Base-by-base conservation (phyloP, 1,284 basidiomycete species). In the Malassezia cuniculi region DNA sequence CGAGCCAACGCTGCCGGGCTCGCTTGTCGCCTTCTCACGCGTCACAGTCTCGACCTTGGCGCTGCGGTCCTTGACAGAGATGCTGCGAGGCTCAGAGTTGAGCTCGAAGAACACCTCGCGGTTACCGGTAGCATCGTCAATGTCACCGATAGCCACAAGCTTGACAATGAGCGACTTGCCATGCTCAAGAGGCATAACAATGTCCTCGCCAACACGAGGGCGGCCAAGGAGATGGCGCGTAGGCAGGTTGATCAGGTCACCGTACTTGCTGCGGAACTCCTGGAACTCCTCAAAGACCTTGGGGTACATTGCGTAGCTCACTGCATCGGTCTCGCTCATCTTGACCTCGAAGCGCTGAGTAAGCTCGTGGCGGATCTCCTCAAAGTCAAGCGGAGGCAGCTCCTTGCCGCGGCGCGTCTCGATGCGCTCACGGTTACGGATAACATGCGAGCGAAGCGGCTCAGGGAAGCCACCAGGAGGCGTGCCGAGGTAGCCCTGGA, bases 261-360 rank as follows among this genome's bases (percentile, higher is more conserved):
- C 90, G 67, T 82, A 95, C 73, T 84, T 87, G 72, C 85, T 82
- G 47, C 93, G 74, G 73, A 94, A 94, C 52, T 76, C 76, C 69
- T 89, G 85, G 71, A 84, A 95, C 70, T 97, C 90, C 68, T 95
- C 90, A 69, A 94, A 97, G 41, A 95, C 62, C 79, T 87, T 87
- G 32, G 86, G 84, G 68, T 90, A 93, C 84, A 93, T 87, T 67
- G 85, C 82, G 73, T 87, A 93, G 43, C 84, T 89, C 41, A 83
- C 79, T 34, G 95, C 90, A 69, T 99, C 93, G 32, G 57, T 54
- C 15, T 49, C 51, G 33, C 80, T 82, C 69, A 97, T 93, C 64
- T 84, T 80, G 69, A 84, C 84, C 50, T 90, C 90, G 70, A 85
- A 97, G 72, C 86, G 90, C 71, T 81, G 80, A 50, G 82, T 77